A percentile compares a stretch with the other conserved stretches of the same genome.
phyloP scores from a whole-genome alignment of 805 yeast genomes.

The Tetrapisispora taiwanensis region DNA sequence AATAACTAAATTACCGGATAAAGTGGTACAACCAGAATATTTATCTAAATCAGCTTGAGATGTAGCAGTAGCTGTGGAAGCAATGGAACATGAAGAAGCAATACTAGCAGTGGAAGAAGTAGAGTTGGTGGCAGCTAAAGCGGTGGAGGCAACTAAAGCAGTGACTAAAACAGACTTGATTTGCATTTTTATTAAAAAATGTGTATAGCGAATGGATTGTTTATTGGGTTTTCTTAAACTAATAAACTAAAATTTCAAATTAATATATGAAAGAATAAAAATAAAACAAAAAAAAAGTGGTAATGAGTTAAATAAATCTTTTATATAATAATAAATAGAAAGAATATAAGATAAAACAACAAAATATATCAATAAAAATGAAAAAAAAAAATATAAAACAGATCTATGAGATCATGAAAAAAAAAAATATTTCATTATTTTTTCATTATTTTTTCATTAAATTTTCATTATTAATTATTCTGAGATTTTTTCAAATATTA shows the following conservation, averaged over 20 bases:
- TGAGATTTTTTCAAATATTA: too few species aligned
- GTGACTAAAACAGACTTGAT: slow-evolving; percentile 41
- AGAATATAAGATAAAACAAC: background rate
- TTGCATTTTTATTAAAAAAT: slow-evolving; percentile 35
- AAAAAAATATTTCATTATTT: too few species aligned
- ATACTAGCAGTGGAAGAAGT: slow-evolving; percentile 28
- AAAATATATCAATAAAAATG: too few species aligned
- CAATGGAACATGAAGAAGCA: slow-evolving; percentile 58
- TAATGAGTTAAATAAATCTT: too few species aligned
- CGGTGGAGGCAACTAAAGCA: slow-evolving; percentile 43
- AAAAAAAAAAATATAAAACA: too few species aligned
- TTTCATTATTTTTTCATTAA: background rate
- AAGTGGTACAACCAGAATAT: slow-evolving; percentile 62
- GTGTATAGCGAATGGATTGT: background rate
- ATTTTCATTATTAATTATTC: too few species aligned
- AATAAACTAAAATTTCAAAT: too few species aligned
- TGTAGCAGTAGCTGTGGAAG: slow-evolving; percentile 57
- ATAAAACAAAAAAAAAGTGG: background rate
- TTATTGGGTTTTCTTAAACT: background rate
- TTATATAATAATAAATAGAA: too few species aligned
- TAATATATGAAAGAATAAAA: background rate
- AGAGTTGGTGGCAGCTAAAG: slow-evolving; percentile 24
- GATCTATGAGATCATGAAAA: background rate
- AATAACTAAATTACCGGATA: slow-evolving; percentile 71
- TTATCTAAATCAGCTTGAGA: slow-evolving; percentile 69